Evolutionary conservation across 129 eudicot species (phyloP).

Genomic region (Lactuca sativa): DNA sequence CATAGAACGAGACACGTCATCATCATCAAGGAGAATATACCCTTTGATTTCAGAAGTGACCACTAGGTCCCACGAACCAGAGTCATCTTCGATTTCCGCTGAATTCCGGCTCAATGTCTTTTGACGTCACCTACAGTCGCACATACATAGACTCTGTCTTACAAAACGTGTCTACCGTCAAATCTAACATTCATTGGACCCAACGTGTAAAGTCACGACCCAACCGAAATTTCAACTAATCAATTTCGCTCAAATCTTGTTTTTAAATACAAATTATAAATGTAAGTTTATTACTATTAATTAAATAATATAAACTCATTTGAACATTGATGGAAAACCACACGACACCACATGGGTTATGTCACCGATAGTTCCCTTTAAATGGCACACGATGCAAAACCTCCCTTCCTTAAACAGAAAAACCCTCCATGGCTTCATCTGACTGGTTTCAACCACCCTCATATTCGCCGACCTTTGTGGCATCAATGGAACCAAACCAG

Average conservation of each 20-base stretch:
- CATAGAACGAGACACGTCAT: slow-evolving; percentile 24
- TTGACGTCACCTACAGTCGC: neutral
- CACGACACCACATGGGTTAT: neutral
- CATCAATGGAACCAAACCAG: slow-evolving; percentile 55
- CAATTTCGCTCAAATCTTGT: no score
- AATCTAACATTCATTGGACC: no score
- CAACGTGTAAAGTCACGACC: no score
- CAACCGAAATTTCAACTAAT: no score
- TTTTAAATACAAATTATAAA: no score
- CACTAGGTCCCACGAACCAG: slow-evolving; percentile 28
- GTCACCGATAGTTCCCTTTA: neutral
- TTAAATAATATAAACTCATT: neutral
- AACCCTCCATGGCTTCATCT: slow-evolving; percentile 25
- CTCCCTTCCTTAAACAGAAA: neutral
- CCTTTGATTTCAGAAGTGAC: slow-evolving; percentile 49
- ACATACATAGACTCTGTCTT: neutral
- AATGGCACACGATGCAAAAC: neutral
- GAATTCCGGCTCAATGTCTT: slow-evolving; percentile 14
- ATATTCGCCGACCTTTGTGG: slow-evolving; percentile 9
- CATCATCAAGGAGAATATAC: slow-evolving; percentile 41
- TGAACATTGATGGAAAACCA: neutral
- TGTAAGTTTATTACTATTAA: no score
- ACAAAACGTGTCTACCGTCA: neutral
- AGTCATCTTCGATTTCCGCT: slow-evolving; percentile 35
- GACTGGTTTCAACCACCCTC: neutral